Evolutionary conservation across 225 moss, liverwort and hornwort genomes (phyloP).

Genomic region (Thuidium tamariscinum): DNA sequence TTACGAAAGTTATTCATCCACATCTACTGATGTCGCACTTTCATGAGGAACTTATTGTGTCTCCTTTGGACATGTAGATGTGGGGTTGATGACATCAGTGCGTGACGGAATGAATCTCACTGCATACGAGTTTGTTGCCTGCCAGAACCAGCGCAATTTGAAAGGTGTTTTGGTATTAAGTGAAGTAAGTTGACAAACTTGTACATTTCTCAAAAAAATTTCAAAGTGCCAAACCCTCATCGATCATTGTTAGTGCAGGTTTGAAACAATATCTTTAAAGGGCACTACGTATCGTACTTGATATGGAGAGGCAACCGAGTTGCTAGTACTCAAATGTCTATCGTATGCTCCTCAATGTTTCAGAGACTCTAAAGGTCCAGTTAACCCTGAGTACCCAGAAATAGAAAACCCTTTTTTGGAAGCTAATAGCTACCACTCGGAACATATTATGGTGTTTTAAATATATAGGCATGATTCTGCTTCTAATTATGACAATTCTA

Average conservation of each 20-base stretch:
- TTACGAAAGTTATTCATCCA: background rate
- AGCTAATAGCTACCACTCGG: background rate
- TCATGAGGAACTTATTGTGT: background rate
- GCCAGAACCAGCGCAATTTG: conserved; percentile 47
- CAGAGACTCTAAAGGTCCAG: background rate
- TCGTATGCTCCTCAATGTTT: background rate
- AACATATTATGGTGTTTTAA: background rate
- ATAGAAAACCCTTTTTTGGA: background rate
- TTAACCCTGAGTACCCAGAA: background rate
- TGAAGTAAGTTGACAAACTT: conserved; percentile 27
- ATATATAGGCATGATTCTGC: background rate
- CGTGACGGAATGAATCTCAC: conserved; percentile 95
- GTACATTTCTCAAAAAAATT: background rate
- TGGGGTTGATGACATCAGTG: conserved; percentile 72
- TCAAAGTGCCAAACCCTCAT: background rate
- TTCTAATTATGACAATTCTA: background rate
- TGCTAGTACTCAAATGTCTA: background rate
- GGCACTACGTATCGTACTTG: too few relatives aligned
- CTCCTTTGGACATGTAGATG: conserved; percentile 26
- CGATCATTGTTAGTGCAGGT: too few relatives aligned
- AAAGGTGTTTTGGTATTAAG: conserved; percentile 74
- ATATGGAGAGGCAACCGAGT: background rate
- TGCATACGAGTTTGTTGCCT: conserved; percentile 83
- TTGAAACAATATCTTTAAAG: background rate
- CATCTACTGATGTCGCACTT: background rate